Base-by-base conservation (phyloP, 768 basidiomycete genomes). In the Coprinellus aureogranulatus region DNA sequence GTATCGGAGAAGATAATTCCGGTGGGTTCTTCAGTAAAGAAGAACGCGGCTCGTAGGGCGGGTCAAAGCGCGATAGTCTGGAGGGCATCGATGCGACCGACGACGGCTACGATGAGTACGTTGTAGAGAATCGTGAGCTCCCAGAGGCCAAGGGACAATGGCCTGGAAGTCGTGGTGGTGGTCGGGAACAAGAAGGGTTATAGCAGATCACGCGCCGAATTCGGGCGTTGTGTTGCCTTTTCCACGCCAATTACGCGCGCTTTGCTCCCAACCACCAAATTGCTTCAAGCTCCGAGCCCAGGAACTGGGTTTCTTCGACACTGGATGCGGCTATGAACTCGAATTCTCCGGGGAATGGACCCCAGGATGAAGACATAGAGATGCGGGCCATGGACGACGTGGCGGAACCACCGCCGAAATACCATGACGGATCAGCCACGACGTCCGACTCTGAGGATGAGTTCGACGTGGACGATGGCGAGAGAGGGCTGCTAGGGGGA, bases 11-110 rank as follows among this genome's bases (percentile, higher is more conserved):
- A 6, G 51, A 31, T 51, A 46, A 46, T 56, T 90, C 87, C 56
- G 88, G 77, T 1, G 80, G 79, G 62, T 76, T 82, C 75, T 82
- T 86, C 66, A 90, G 74, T 55, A 92, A 73, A 57, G 77, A 67
- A 40, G 88, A 88, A 59, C 80, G 82, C 58, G 85, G 75, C 60
- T 71, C 63, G n/a, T 78, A 68, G 48, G 81, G 80, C 39, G 70
- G 67, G 56, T 75, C 61, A 71, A 78, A 90, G 49, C 73, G 72
- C 55, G 74, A 68, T 55, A 89, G 76, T 70, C 76, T 84, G 56
- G 85, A 81, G 70, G 86, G 80, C 89, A 89, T 90, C 69, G n/a
- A n/a, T 42, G n/a, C 39, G 30, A 40, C 27, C 20, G 25, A 10
- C 6, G 8, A 23, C 20, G 26, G 40, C 18, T 34, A 27, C 18